phyloP scores from a whole-genome alignment of 2,329 filamentous ascomycete species.

The Rutstroemia sp. region DNA sequence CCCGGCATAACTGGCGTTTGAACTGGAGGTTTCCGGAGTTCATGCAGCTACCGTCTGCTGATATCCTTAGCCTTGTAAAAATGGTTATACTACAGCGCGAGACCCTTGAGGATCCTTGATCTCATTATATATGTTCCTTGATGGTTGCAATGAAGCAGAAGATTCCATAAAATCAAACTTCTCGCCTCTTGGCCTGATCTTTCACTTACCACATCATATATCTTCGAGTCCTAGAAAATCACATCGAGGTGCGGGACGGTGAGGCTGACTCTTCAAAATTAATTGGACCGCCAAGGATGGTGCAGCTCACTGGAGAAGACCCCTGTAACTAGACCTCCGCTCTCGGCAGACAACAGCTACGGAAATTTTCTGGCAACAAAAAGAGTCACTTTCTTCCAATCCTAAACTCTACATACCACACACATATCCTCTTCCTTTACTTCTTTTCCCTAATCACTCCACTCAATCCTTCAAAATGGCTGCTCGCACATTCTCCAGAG shows the following conservation, averaged over 20 bases:
- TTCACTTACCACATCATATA: no score
- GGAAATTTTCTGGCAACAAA: conserved; percentile 7
- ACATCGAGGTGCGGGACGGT: no score
- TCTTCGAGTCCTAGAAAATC: no score
- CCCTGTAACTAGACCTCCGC: conserved; percentile 1
- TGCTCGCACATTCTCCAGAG: conserved; percentile 65
- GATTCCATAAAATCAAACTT: no score
- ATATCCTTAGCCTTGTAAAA: neutral
- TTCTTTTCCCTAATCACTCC: conserved; percentile 10
- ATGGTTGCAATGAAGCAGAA: no score
- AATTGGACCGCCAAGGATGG: no score
- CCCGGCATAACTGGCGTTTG: conserved; percentile 25
- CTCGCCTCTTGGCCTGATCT: no score
- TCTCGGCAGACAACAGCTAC: neutral
- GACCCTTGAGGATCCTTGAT: no score
- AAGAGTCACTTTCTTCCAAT: neutral
- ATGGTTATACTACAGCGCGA: no score
- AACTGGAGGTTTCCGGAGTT: neutral
- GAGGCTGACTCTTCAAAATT: no score
- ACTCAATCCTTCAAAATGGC: conserved; percentile 52
- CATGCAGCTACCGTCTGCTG: neutral
- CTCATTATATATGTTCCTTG: no score
- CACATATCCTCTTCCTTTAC: neutral
- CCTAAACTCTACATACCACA: neutral
- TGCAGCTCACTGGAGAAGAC: conserved; percentile 1